Evolutionary conservation across 23 red algal genomes (phyloP).

Genomic region (Chondrus crispus): DNA sequence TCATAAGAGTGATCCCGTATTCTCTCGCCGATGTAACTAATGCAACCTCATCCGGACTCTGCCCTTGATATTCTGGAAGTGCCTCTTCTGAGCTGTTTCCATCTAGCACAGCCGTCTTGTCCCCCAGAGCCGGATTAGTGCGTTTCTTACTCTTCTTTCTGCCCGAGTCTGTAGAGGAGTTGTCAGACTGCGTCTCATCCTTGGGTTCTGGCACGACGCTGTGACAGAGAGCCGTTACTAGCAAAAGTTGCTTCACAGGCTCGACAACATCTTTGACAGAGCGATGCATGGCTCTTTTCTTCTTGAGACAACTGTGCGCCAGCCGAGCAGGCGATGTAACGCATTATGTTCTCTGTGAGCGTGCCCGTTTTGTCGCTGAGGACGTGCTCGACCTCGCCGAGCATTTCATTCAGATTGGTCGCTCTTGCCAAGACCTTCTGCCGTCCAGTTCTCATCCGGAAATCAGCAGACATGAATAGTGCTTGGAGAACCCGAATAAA

Average conservation of each 20-base stretch:
- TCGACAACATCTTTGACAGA: conserved; percentile 36
- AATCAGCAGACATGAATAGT: conserved; percentile 79
- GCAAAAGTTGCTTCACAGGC: conserved; percentile 38
- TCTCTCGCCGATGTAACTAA: conserved; percentile 77
- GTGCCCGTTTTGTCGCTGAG: conserved; percentile 93
- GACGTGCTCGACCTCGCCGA: conserved; percentile 77
- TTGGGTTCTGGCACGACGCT: conserved; percentile 83
- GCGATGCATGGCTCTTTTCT: conserved; percentile 45
- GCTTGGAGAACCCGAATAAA: conserved; percentile 86
- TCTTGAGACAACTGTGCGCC: conserved; percentile 58
- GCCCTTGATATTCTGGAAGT: conserved; percentile 81
- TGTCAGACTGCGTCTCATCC: neutral
- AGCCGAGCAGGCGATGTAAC: conserved; percentile 77
- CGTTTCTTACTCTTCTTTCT: conserved; percentile 15
- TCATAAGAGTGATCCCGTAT: conserved; percentile 80
- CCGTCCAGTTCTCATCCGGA: conserved; percentile 62
- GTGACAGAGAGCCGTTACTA: conserved; percentile 90
- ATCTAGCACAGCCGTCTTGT: neutral
- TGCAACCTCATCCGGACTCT: conserved; percentile 92
- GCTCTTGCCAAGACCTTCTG: conserved; percentile 46
- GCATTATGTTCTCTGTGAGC: conserved; percentile 88
- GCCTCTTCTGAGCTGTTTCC: neutral
- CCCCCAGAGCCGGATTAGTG: too few species aligned
- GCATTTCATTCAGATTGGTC: conserved; percentile 87
- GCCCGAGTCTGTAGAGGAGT: neutral